These are phyloP conservation scores for Aspergillus conjunctus DNA, from an alignment of 495 filamentous ascomycete species.

Conservation along the genomic window DNA sequence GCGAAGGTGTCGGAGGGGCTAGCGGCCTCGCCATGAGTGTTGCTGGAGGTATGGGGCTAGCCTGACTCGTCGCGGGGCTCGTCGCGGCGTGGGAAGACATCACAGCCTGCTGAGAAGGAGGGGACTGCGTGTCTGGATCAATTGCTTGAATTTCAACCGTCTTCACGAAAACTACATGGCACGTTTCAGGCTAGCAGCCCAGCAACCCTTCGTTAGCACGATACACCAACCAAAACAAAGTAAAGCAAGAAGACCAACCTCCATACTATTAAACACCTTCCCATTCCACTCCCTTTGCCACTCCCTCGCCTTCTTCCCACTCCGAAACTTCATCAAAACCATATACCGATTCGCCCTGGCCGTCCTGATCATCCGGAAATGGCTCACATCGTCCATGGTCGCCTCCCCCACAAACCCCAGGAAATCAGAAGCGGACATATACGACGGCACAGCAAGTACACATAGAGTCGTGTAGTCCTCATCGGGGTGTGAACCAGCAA, in stretches of 20 bases:
- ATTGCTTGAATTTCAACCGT: constrained; percentile 69
- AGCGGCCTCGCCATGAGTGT: constrained; percentile 74
- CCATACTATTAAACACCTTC: constrained; percentile 90
- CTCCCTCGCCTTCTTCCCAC: constrained; percentile 66
- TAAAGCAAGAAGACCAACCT: constrained; percentile 58
- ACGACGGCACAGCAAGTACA: constrained; percentile 91
- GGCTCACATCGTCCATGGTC: constrained; percentile 84
- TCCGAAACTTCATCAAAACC: constrained; percentile 95
- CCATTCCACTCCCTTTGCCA: constrained; percentile 93
- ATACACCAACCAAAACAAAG: constrained; percentile 1
- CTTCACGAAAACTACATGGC: constrained; percentile 94
- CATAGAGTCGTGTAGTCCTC: constrained; percentile 87
- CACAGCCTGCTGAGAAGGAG: constrained; percentile 34
- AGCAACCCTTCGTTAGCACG: constrained; percentile 23
- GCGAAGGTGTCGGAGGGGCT: constrained; percentile 85
- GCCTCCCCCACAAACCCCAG: constrained; percentile 90
- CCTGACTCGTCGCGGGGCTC: constrained; percentile 52
- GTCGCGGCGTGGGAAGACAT: constrained; percentile 41
- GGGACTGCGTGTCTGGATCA: constrained; percentile 27
- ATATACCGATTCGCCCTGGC: constrained; percentile 88
- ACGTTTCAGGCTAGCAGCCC: constrained; percentile 77
- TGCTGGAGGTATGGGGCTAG: constrained; percentile 51
- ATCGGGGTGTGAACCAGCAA: constrained; percentile 32
- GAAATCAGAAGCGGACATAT: constrained; percentile 88
- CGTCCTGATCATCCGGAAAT: constrained; percentile 94